Evolutionary conservation across 2,329 filamentous ascomycete genomes (phyloP).

Genomic region (Trichoderma sp.): DNA sequence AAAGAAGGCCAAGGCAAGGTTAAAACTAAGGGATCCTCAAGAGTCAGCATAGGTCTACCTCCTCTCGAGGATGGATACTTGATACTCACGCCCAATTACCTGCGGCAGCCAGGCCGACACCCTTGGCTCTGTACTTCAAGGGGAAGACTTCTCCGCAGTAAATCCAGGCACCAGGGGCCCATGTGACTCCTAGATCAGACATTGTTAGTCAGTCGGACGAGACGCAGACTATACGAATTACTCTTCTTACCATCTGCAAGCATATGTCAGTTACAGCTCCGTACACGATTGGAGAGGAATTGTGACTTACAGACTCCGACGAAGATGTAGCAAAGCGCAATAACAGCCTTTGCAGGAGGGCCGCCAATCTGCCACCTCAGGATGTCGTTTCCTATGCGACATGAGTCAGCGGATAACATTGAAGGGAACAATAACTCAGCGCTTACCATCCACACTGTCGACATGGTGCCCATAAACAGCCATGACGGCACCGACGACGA

Average conservation of each 20-base stretch:
- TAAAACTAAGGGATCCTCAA: constrained; percentile 34
- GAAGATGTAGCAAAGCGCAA: constrained; percentile 13
- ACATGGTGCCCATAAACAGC: constrained; percentile 11
- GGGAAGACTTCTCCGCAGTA: constrained; percentile 20
- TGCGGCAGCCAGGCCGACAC: constrained; percentile 54
- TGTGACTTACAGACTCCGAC: constrained; percentile 6
- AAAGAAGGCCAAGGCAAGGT: constrained; percentile 44
- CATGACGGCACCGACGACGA: constrained; percentile 3
- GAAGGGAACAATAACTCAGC: too few species aligned
- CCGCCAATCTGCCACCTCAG: constrained; percentile 8
- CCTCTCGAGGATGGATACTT: too few species aligned
- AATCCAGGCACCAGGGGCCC: constrained; percentile 13
- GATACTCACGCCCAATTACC: constrained; percentile 38
- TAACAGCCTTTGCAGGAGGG: neutral
- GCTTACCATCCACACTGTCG: constrained; percentile 8
- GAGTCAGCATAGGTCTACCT: neutral
- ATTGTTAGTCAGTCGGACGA: neutral
- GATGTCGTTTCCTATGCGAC: neutral
- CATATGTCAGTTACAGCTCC: neutral
- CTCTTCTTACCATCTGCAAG: constrained; percentile 5
- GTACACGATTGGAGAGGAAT: neutral
- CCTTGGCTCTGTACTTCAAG: constrained; percentile 44
- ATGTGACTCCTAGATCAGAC: neutral
- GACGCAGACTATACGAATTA: too few species aligned
- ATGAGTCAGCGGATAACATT: neutral